Percentiles rank a stretch among this genome's conserved stretches.
Evolutionary conservation across 192 early-diverging fungal genomes (phyloP).

Genomic region (Mortierella antarctica): DNA sequence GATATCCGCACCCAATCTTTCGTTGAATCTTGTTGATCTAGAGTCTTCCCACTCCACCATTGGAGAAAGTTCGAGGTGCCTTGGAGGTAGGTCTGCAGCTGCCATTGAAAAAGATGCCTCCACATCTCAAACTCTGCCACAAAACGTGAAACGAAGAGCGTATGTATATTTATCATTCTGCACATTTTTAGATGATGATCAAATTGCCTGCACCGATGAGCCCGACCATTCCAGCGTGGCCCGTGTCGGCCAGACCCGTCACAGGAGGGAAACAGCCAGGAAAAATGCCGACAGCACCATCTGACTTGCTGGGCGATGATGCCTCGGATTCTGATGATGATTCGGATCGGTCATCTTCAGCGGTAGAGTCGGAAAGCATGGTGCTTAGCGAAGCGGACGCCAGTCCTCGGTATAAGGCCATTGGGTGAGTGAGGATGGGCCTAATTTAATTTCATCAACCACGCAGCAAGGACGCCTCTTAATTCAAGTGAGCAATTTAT

Average conservation of each 20-base stretch:
- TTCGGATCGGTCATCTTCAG: conserved; percentile 7
- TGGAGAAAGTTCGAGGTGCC: too few species aligned
- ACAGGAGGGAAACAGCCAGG: conserved; percentile 32
- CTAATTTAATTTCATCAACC: background rate
- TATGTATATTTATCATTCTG: background rate
- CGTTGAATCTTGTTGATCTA: background rate
- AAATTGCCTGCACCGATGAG: conserved; percentile 16
- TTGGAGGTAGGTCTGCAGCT: too few species aligned
- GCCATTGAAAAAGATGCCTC: too few species aligned
- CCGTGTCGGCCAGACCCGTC: conserved; percentile 6
- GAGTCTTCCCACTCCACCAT: too few species aligned
- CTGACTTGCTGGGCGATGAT: conserved; percentile 14
- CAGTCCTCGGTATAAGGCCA: conserved; percentile 12
- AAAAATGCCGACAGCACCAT: conserved; percentile 20
- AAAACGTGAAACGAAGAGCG: too few species aligned
- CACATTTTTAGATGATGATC: conserved; percentile 9
- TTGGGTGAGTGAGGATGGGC: conserved; percentile 3
- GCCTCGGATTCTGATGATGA: conserved; percentile 20
- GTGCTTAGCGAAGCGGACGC: conserved; percentile 9
- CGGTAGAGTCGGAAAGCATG: conserved; percentile 8
- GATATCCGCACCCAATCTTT: background rate
- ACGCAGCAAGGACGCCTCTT: too few species aligned
- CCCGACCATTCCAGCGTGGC: conserved; percentile 19
- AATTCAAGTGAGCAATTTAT: background rate
- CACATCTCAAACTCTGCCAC: too few species aligned